Evolutionary conservation across 2,329 filamentous ascomycete genomes (phyloP).

Genomic region (Calonectria honghensis): DNA sequence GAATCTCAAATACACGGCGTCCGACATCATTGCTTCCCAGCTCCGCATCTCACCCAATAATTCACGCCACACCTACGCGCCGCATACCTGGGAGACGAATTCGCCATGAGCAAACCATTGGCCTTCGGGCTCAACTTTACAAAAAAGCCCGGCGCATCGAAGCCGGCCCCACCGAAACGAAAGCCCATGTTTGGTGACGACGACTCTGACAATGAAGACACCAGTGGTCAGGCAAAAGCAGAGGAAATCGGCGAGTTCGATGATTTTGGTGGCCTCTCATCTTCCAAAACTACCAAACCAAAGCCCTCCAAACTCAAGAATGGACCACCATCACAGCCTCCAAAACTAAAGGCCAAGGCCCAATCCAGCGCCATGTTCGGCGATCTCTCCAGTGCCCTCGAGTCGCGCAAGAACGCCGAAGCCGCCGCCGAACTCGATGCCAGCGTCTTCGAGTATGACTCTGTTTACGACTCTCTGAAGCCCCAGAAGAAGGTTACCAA

Average conservation of each 20-base stretch:
- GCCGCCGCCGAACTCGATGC: constrained; percentile 81
- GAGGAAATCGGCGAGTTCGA: constrained; percentile 80
- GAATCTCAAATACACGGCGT: constrained; percentile 32
- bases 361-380: constrained; percentile 70
- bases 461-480: constrained; percentile 86
- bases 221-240: constrained; percentile 61
- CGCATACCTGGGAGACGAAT: not conserved
- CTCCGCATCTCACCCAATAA: not conserved
- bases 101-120: constrained; percentile 68
- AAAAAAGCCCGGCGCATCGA: constrained; percentile 73
- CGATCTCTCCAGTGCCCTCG: constrained; percentile 79
- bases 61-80: not conserved
- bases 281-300: constrained; percentile 49
- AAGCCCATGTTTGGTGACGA: constrained; percentile 77
- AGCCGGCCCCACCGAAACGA: constrained; percentile 69
- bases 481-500: constrained; percentile 76
- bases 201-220: constrained; percentile 72
- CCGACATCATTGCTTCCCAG: not conserved
- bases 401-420: constrained; percentile 78
- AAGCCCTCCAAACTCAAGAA: constrained; percentile 61
- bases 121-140: constrained; percentile 76
- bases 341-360: constrained; percentile 67
- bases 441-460: constrained; percentile 90
- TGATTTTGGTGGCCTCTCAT: constrained; percentile 61
- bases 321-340: constrained; percentile 60